Conservation (phyloP, 1,284 basidiomycete genomes). For the Moesziomyces sp. region DNA sequence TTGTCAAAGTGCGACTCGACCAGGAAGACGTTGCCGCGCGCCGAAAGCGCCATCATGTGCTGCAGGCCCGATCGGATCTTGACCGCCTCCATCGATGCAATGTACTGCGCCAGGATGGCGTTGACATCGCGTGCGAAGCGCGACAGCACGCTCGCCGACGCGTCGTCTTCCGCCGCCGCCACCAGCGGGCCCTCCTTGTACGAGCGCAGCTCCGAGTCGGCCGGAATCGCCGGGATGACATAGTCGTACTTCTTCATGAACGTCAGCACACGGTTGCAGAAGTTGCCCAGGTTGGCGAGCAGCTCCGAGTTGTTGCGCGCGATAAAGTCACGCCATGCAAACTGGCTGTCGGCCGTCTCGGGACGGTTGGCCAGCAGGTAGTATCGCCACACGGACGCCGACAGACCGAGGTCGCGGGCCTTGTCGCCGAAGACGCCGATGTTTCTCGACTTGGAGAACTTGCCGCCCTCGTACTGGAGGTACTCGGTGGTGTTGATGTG, state of each 20-base stretch:
- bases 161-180: slow-evolving; percentile 37
- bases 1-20: slow-evolving; percentile 93
- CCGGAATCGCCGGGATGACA: slow-evolving; percentile 72
- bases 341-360: slow-evolving; percentile 93
- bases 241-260: slow-evolving; percentile 90
- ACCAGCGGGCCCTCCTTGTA: slow-evolving; percentile 42
- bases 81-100: slow-evolving; percentile 87
- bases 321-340: slow-evolving; percentile 97
- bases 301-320: slow-evolving; percentile 92
- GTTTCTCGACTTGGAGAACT: slow-evolving; percentile 97
- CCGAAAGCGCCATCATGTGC: slow-evolving; percentile 88
- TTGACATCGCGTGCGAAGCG: slow-evolving; percentile 84
- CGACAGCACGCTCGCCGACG: slow-evolving; percentile 39
- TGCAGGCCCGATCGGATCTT: slow-evolving; percentile 89
- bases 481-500: slow-evolving; percentile 97
- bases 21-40: slow-evolving; percentile 92
- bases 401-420: slow-evolving; percentile 90
- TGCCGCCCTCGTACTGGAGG: slow-evolving; percentile 97
- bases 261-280: slow-evolving; percentile 93
- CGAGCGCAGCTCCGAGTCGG: slow-evolving; percentile 48
- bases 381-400: slow-evolving; percentile 95
- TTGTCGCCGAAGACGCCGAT: slow-evolving; percentile 97
- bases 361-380: slow-evolving; percentile 93
- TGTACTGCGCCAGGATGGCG: slow-evolving; percentile 81
- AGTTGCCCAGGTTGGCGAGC: slow-evolving; percentile 97